Conservation (phyloP, 352 stramenopile genomes). For the Elongisporangium prolatum region DNA sequence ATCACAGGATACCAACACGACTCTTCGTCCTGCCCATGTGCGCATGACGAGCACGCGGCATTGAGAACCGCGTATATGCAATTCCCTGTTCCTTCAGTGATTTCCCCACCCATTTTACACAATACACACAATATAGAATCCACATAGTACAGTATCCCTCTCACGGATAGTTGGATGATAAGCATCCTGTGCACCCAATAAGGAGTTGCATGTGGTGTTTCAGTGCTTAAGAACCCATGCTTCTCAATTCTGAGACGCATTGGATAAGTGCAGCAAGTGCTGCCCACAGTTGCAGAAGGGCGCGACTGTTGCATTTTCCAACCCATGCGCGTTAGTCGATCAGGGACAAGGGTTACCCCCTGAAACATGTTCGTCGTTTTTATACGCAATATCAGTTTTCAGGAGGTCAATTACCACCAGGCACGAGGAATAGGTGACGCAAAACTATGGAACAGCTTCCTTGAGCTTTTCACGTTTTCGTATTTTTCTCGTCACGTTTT, state of each 20-base stretch:
- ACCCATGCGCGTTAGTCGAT: background rate
- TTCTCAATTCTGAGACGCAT: background rate
- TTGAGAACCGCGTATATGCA: background rate
- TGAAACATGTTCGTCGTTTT: background rate
- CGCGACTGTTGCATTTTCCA: background rate
- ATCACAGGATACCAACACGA: background rate
- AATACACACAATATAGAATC: background rate
- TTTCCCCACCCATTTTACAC: background rate
- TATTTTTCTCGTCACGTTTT: background rate
- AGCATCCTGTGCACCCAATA: background rate
- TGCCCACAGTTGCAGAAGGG: background rate
- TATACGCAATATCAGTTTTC: background rate
- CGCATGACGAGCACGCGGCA: background rate
- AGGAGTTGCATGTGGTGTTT: background rate
- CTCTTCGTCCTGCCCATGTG: background rate
- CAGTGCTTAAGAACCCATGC: background rate
- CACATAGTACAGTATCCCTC: background rate
- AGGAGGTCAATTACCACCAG: background rate
- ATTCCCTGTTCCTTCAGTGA: background rate
- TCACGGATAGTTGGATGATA: background rate
- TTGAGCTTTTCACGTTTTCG: background rate
- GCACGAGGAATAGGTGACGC: background rate
- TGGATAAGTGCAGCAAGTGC: background rate
- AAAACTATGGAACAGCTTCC: background rate
- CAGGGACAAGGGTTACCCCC: background rate